Base-by-base conservation (phyloP, 768 basidiomycete genomes). In the Termitomyces bulborhizus region DNA sequence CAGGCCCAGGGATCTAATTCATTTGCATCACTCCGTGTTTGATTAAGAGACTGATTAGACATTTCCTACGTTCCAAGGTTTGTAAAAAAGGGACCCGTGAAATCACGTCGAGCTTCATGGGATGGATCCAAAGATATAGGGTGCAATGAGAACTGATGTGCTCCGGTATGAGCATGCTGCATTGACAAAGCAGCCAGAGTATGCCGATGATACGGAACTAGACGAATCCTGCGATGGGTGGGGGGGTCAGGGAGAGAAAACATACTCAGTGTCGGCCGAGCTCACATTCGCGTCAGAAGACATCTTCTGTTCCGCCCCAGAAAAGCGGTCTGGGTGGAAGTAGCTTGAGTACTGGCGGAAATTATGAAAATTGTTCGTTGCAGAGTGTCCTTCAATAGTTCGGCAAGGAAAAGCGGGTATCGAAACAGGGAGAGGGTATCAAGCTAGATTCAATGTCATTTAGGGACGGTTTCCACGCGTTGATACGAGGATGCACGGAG, bases 81-180 rank as follows among this genome's bases (percentile, higher is more conserved):
- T 21, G 34, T 8, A 24, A 31, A 2, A 11, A 12, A 41, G 13
- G 9, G 7, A 15, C 16, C 21, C 12, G 27, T 34, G 21, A 45
- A n/a, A 4, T 37, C n/a, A 29, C 6, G 40, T 49, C 44, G 44
- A 8, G 45, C 15, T 36, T 48, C 42, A 18, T 44, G 29, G 32
- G 13, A 34, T 2, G 39, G 12, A 7, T 13, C 16, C 16, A 49
- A 16, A 37, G 61, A 68, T 13, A 53, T 56, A 9, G 69, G 47
- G 49, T 71, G 65, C 9, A 57, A 43, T 6, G 69, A 68, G 16
- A 55, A 56, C 37, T 64, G 60, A 3, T 27, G 48, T 27, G 32
- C 44, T 50, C 27, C 16, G n/a, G 49, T 2, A 40, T 50, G 49
- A 9, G 12, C n/a, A 41, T 13, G 27, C 11, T 51, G 49, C 11